Evolutionary conservation across 2,329 filamentous ascomycete species (phyloP), one percentile per base, ranked within the genome.

Genomic region (Sphaerostilbella broomeana): DNA sequence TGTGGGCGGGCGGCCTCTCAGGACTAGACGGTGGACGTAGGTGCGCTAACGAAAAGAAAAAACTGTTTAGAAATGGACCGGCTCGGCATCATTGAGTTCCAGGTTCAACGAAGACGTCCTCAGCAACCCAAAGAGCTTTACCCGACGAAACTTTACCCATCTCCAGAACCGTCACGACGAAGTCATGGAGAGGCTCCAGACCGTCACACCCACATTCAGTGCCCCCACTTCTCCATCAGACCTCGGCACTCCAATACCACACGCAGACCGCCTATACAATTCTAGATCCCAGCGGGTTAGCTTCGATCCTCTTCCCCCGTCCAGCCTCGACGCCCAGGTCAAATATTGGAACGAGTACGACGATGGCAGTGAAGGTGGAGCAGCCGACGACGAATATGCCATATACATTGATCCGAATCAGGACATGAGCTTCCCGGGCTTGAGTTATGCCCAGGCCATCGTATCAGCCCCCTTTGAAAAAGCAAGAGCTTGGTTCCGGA

Each of bases 41-140:
- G n/a, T n/a, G n/a, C n/a, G n/a, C n/a, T n/a, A n/a, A n/a, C n/a
- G n/a, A n/a, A n/a, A n/a, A n/a, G n/a, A n/a, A n/a, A n/a, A n/a
- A n/a, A n/a, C n/a, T n/a, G n/a, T n/a, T n/a, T n/a, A 82, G 72
- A 89, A 88, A 72, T 92, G 86, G 86, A 90, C 86, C 3, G 79
- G 79, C 27, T 88, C 85, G 16, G 69, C 69, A 5, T 70, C 73
- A 0, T 66, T 92, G 16, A 74, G 75, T 44, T 65, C 68, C 31
- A 75, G 80, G 17, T 84, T 92, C 60, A 77, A 75, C 45, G 72
- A 80, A 20, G 74, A 80, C 49, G 64, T 90, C 17, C 68, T 86
- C 33, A 67, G 68, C 35, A 69, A 77, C 39, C 79, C 77, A 4
- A 83, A 81, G 59, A 85, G 81, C 60, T 87, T 90, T 54, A 83